Conservation (phyloP, 23 red algal genomes). For the Gracilaria domingensis region DNA sequence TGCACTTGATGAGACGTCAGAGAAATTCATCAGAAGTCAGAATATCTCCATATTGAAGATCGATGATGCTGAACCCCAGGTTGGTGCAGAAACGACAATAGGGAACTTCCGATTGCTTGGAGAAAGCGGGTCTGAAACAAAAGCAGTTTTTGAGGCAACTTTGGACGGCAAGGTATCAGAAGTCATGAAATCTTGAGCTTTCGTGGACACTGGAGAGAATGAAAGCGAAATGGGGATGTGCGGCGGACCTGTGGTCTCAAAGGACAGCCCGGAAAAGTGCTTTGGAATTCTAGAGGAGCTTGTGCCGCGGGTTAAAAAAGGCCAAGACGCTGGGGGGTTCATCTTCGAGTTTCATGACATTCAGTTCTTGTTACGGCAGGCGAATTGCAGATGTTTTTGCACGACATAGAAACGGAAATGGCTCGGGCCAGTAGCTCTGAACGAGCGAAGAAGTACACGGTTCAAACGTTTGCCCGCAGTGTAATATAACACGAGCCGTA, state of each 20-base stretch:
- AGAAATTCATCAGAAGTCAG: not conserved
- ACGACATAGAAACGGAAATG: conserved; percentile 68
- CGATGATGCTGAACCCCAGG: not conserved
- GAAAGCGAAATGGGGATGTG: conserved; percentile 84
- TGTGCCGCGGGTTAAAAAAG: conserved; percentile 54
- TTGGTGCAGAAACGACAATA: conserved; percentile 1
- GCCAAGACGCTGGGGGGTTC: conserved; percentile 14
- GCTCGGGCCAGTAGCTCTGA: not conserved
- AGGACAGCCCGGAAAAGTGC: not conserved
- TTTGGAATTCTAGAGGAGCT: conserved; percentile 74
- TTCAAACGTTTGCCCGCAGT: not conserved
- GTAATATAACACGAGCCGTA: not conserved
- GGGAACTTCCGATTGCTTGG: conserved; percentile 56
- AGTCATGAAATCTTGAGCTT: conserved; percentile 18
- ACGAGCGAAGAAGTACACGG: conserved; percentile 14
- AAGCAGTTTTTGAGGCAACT: conserved; percentile 34
- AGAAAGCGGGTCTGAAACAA: conserved; percentile 63
- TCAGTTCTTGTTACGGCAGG: conserved; percentile 45
- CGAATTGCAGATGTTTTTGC: conserved; percentile 67
- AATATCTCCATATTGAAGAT: conserved; percentile 34
- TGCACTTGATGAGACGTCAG: conserved; percentile 32
- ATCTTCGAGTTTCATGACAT: conserved; percentile 39
- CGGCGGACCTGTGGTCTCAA: conserved; percentile 67
- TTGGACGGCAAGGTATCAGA: conserved; percentile 54
- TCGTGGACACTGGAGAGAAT: conserved; percentile 57